These are phyloP conservation scores for Lichtheimia corymbifera DNA, from an alignment of 371 early-diverging fungal genomes.

Conservation along the genomic window DNA sequence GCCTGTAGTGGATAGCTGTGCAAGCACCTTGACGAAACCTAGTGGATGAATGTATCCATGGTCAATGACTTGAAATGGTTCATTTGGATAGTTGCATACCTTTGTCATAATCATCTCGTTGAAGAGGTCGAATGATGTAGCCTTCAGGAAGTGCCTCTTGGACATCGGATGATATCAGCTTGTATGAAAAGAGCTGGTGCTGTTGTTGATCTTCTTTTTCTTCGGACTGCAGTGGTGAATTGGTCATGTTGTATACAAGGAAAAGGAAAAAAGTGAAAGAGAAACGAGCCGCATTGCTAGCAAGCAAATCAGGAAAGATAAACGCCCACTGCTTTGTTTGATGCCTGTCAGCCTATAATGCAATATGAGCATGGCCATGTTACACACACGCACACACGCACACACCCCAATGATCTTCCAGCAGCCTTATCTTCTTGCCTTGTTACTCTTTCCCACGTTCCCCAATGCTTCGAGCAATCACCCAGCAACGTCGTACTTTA, in stretches of 20 bases:
- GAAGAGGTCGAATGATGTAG: slow-evolving; percentile 77
- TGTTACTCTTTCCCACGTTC: too few relatives aligned
- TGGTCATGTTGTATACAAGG: slow-evolving; percentile 9
- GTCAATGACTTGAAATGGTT: background rate
- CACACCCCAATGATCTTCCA: background rate
- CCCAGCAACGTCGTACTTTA: slow-evolving; percentile 5
- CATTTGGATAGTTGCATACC: slow-evolving; percentile 24
- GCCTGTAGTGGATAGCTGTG: slow-evolving; percentile 11
- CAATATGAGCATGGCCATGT: background rate
- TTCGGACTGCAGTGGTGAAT: slow-evolving; percentile 4
- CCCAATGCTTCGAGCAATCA: too few relatives aligned
- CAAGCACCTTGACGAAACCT: slow-evolving; percentile 14
- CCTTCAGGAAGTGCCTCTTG: slow-evolving; percentile 66
- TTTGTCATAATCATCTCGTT: slow-evolving; percentile 70
- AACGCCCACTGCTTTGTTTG: slow-evolving; percentile 2
- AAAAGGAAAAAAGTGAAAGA: slow-evolving; percentile 4
- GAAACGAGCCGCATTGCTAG: background rate
- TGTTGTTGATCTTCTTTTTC: slow-evolving; percentile 1
- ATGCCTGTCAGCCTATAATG: background rate
- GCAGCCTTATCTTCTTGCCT: too few relatives aligned
- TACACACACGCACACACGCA: background rate
- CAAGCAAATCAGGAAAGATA: background rate
- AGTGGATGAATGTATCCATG: background rate
- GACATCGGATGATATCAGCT: slow-evolving; percentile 71
- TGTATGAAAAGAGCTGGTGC: slow-evolving; percentile 57